A percentile compares a stretch with the other conserved stretches of the same genome.
Evolutionary conservation across 139 green algal species (phyloP).

Genomic region (Chlorella sp.): DNA sequence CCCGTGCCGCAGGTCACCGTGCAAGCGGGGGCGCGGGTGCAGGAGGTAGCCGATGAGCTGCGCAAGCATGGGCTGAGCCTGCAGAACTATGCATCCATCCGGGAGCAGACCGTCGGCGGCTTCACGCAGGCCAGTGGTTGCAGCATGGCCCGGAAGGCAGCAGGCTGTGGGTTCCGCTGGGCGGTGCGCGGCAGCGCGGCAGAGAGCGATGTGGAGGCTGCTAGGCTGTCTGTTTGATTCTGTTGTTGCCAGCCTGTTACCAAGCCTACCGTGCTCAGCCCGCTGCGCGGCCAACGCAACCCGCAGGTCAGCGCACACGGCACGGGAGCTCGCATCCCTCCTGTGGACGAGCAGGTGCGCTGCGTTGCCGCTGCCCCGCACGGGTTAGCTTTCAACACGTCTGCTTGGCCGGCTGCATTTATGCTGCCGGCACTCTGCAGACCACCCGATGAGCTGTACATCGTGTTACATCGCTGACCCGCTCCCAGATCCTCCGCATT

Average conservation of each 20-base stretch:
- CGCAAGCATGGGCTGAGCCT: slow-evolving; percentile 87
- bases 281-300: background rate
- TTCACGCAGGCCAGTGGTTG: slow-evolving; percentile 80
- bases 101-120: slow-evolving; percentile 95
- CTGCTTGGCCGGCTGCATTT: too few relatives aligned
- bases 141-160: too few relatives aligned
- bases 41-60: slow-evolving; percentile 75
- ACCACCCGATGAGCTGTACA: too few relatives aligned
- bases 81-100: slow-evolving; percentile 96
- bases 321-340: slow-evolving; percentile 89
- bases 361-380: too few relatives aligned
- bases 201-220: too few relatives aligned
- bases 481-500: too few relatives aligned
- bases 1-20: slow-evolving; percentile 40
- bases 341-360: slow-evolving; percentile 85
- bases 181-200: too few relatives aligned
- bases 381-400: too few relatives aligned
- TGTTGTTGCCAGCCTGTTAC: background rate
- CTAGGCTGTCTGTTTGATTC: background rate
- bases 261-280: background rate
- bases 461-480: too few relatives aligned
- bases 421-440: too few relatives aligned
- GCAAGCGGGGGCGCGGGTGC: slow-evolving; percentile 58
- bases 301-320: slow-evolving; percentile 91
- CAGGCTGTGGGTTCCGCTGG: too few relatives aligned